Evolutionary conservation across 768 basidiomycete species (phyloP).

Genomic region (Psilocybe sp.): DNA sequence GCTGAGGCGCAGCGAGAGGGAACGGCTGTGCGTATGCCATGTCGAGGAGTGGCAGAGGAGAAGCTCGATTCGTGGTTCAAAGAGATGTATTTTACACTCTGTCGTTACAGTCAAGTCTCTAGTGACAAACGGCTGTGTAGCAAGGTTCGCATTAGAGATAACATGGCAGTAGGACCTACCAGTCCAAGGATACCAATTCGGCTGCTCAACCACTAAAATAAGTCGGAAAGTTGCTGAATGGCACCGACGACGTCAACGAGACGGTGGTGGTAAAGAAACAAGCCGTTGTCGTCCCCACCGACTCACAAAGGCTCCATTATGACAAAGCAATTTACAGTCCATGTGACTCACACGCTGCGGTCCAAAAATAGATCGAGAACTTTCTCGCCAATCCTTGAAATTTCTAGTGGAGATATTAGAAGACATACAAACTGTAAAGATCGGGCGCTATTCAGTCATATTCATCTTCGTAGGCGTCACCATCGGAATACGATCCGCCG

Average conservation of each 20-base stretch:
- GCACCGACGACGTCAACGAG: slow-evolving; percentile 20
- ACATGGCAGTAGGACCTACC: slow-evolving; percentile 18
- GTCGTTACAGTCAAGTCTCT: slow-evolving; percentile 15
- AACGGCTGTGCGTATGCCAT: slow-evolving; percentile 82
- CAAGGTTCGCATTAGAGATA: slow-evolving; percentile 11
- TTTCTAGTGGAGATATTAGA: too few relatives aligned
- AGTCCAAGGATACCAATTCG: slow-evolving; percentile 16
- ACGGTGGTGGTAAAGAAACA: slow-evolving; percentile 23
- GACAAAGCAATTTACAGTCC: neutral
- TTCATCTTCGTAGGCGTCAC: slow-evolving; percentile 7
- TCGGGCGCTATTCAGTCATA: neutral
- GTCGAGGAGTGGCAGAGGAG: slow-evolving; percentile 24
- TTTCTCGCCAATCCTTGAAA: neutral
- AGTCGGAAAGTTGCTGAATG: slow-evolving; percentile 13
- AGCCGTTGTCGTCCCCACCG: slow-evolving; percentile 1
- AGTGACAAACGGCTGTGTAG: slow-evolving; percentile 22
- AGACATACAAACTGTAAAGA: too few relatives aligned
- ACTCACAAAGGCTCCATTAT: slow-evolving; percentile 7
- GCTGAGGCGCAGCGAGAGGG: slow-evolving; percentile 63
- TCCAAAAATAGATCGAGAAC: neutral
- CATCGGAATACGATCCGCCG: slow-evolving; percentile 8
- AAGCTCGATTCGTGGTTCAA: slow-evolving; percentile 18
- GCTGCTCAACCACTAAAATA: slow-evolving; percentile 8
- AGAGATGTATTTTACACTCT: slow-evolving; percentile 11
- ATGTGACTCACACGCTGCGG: neutral